Conservation (phyloP, 441 rosid species). For the Pelargonium myrrhifolium region DNA sequence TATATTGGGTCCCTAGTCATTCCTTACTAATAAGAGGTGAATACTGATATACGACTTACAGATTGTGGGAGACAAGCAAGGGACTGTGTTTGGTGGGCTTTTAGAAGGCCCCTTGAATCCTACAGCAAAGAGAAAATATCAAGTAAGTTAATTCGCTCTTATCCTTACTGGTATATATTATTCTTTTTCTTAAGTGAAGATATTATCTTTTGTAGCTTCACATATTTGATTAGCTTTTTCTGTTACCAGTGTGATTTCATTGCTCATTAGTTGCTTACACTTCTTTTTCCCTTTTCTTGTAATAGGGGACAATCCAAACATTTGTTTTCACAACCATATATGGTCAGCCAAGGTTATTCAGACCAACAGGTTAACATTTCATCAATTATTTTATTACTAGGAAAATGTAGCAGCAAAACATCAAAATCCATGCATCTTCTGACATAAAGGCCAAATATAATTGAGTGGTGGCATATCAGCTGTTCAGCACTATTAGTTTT, state of each 20-base stretch:
- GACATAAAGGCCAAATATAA: neutral
- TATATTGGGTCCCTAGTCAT: neutral
- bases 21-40: conserved; percentile 7
- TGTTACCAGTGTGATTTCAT: neutral
- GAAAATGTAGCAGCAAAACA: neutral
- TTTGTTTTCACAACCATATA: conserved; percentile 86
- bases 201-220: neutral
- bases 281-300: conserved; percentile 18
- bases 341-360: conserved; percentile 89
- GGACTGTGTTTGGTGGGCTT: conserved; percentile 80
- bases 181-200: neutral
- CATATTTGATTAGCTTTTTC: neutral
- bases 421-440: conserved; percentile 1
- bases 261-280: conserved; percentile 7
- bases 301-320: conserved; percentile 70
- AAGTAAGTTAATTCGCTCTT: conserved; percentile 32
- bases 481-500: too few relatives aligned
- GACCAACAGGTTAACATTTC: conserved; percentile 71
- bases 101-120: conserved; percentile 77
- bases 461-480: neutral
- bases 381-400: neutral
- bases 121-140: conserved; percentile 86
- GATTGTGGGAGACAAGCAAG: conserved; percentile 83
- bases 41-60: conserved; percentile 32
- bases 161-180: neutral